A percentile compares a stretch with the other conserved stretches of the same genome.
phyloP scores from a whole-genome alignment of 495 filamentous ascomycete species.

The Daldinia decipiens region DNA sequence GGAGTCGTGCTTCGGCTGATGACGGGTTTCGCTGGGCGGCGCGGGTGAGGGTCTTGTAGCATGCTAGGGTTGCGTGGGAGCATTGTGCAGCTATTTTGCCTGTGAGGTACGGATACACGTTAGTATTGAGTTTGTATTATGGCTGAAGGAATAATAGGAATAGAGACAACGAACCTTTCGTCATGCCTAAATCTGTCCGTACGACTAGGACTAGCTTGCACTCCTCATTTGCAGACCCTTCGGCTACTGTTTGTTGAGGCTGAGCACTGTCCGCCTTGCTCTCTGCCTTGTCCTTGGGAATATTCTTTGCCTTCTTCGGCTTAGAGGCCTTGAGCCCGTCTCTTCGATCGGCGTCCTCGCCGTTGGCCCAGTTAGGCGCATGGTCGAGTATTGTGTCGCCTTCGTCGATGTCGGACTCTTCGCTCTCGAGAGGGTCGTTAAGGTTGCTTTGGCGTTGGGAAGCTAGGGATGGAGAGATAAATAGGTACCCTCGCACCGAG shows the following conservation, averaged over 20 bases:
- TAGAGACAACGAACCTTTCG: constrained; percentile 72
- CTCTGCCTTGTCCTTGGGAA: constrained; percentile 16
- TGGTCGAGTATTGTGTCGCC: constrained; percentile 64
- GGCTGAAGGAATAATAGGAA: no score
- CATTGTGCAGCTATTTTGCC: constrained; percentile 98
- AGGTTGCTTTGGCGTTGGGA: constrained; percentile 49
- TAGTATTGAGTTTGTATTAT: no score
- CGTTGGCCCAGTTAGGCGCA: constrained; percentile 68
- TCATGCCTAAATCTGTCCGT: constrained; percentile 94
- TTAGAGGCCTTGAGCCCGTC: constrained; percentile 56
- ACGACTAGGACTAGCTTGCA: constrained; percentile 96
- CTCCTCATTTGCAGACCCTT: constrained; percentile 71
- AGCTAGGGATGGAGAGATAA: constrained; percentile 54
- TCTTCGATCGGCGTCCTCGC: constrained; percentile 57
- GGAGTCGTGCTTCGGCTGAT: constrained; percentile 67
- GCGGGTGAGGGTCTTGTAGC: constrained; percentile 85
- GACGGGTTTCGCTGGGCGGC: constrained; percentile 58
- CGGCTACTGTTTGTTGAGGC: constrained; percentile 40
- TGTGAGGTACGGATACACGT: constrained; percentile 47
- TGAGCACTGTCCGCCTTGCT: constrained; percentile 10
- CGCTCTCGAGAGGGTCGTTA: constrained; percentile 59
- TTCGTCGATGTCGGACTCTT: constrained; percentile 63
- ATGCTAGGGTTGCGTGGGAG: constrained; percentile 94
- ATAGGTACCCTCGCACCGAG: constrained; percentile 60
- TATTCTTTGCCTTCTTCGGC: constrained; percentile 27